Conservation (phyloP, 805 yeast species). For the Yarrowia hollandica region DNA sequence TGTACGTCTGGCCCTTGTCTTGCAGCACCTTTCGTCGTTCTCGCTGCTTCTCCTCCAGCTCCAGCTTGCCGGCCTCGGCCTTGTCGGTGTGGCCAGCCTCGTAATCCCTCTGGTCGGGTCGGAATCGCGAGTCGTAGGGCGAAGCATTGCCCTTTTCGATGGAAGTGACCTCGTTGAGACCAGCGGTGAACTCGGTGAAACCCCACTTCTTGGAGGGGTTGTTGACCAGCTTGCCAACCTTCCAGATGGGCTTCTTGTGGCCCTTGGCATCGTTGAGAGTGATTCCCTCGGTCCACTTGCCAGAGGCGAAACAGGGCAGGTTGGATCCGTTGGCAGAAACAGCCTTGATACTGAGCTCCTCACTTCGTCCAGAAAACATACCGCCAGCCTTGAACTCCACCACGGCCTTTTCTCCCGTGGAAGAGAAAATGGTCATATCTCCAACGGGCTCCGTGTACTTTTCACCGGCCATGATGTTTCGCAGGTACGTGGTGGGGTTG, state of each 20-base stretch:
- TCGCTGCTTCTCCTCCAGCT: conserved; percentile 79
- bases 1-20: conserved; percentile 47
- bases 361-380: conserved; percentile 84
- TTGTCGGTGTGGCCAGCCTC: conserved; percentile 66
- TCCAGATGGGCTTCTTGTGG: conserved; percentile 56
- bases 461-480: conserved; percentile 92
- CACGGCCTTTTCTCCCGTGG: conserved; percentile 66
- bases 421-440: conserved; percentile 62
- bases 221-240: conserved; percentile 61
- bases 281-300: conserved; percentile 82
- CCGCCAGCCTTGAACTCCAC: conserved; percentile 79
- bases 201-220: conserved; percentile 72
- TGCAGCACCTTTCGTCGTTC: conserved; percentile 63
- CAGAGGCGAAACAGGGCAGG: conserved; percentile 43
- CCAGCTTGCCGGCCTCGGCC: conserved; percentile 70
- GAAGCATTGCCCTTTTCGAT: conserved; percentile 67
- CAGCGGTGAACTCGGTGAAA: conserved; percentile 77
- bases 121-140: conserved; percentile 82
- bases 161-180: conserved; percentile 73
- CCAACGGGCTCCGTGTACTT: conserved; percentile 86
- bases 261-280: conserved; percentile 46
- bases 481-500: conserved; percentile 78
- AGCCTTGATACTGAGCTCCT: conserved; percentile 48
- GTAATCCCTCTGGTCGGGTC: conserved; percentile 81
- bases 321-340: conserved; percentile 41